Base-by-base conservation (phyloP, 139 green algal genomes). In the Spirogloea muscicola region DNA sequence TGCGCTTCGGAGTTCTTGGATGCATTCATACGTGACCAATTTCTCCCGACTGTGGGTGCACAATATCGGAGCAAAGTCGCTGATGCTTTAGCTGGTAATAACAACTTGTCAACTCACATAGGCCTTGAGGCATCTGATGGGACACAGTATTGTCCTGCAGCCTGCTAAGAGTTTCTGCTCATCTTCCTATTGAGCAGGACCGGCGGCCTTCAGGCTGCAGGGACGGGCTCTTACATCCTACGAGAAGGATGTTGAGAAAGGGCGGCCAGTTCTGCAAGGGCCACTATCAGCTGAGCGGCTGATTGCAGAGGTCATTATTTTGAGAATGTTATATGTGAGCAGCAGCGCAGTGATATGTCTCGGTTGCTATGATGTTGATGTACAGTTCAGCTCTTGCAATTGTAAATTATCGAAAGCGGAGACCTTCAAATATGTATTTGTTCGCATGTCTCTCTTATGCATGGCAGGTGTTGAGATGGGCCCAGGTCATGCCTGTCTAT, bases 401-500 rank as follows among this genome's bases (percentile, higher is more conserved):
- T n/a, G n/a, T n/a, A n/a, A n/a, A n/a, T n/a, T n/a, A n/a, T n/a
- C n/a, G n/a, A n/a, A n/a, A n/a, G n/a, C n/a, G n/a, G n/a, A n/a
- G n/a, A n/a, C n/a, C n/a, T n/a, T n/a, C n/a, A n/a, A n/a, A n/a
- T n/a, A n/a, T n/a, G n/a, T n/a, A n/a, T n/a, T n/a, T n/a, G 13
- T 65, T 18, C 18, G 27, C 16, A 65, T 13, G 27, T 65, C 57
- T 65, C 18, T 55, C 27, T 13, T 36, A 13, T 41, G 57, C 57
- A 21, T 2, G 3, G 38, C 58, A 78, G 72, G 72, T 80, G 37
- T 21, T 80, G 60, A 33, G 21, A 2, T 80, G 72, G 72, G 72
- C 62, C 31, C 42, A 74, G 57, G 64, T 63, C 34, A 77, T 80
- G 72, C 72, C 72, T 7, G 48, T 80, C 36, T 80, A 69, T 36